phyloP scores from a whole-genome alignment of 495 filamentous ascomycete species.

The Bathelium albidoporum region DNA sequence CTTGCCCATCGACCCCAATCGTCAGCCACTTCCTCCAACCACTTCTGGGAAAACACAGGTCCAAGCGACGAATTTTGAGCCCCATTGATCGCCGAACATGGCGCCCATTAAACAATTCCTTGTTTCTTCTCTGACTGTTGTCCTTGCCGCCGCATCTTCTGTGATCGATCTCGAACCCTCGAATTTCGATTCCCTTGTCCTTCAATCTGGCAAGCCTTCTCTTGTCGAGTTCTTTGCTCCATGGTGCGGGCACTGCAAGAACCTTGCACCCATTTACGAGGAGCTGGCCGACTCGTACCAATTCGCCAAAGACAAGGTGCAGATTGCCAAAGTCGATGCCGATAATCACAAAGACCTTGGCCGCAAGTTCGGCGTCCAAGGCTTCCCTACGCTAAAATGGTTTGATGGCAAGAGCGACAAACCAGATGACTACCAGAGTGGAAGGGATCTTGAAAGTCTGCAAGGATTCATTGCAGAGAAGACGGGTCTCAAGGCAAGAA shows the following conservation, averaged over 20 bases:
- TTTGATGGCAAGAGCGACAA: constrained; percentile 93
- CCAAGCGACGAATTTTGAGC: not conserved
- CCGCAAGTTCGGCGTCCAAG: constrained; percentile 75
- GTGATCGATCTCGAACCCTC: constrained; percentile 77
- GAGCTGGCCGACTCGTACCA: constrained; percentile 71
- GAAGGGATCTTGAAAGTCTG: constrained; percentile 80
- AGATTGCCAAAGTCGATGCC: constrained; percentile 91
- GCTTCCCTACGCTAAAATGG: constrained; percentile 95
- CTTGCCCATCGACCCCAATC: too few species aligned
- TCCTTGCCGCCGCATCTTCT: constrained; percentile 22
- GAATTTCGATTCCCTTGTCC: constrained; percentile 84
- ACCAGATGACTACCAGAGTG: constrained; percentile 76
- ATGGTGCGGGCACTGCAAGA: constrained; percentile 99
- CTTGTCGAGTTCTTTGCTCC: constrained; percentile 98
- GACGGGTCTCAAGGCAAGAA: constrained; percentile 70
- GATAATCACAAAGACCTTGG: constrained; percentile 78
- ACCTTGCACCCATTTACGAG: constrained; percentile 85
- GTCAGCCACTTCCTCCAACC: not conserved
- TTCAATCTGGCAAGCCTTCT: constrained; percentile 87
- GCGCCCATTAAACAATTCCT: constrained; percentile 9
- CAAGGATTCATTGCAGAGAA: constrained; percentile 74
- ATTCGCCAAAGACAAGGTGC: constrained; percentile 68
- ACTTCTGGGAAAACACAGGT: not conserved
- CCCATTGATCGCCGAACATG: not conserved
- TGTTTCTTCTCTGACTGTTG: constrained; percentile 10